phyloP scores from a whole-genome alignment of 2,329 filamentous ascomycete species.

The Talaromyces sp. region DNA sequence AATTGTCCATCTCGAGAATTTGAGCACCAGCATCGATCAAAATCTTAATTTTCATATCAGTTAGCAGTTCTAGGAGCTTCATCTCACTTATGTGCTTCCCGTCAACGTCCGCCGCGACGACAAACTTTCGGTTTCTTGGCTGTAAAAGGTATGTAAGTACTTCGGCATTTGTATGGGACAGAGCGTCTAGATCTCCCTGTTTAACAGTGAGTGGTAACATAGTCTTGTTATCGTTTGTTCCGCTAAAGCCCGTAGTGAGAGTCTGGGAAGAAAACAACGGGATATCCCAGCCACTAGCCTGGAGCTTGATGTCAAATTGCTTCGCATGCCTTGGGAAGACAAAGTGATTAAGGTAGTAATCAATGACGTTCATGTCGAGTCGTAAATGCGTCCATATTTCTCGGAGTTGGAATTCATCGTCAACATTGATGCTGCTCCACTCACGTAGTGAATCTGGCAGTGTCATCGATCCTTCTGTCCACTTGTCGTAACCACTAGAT shows the following conservation, averaged over 20 bases:
- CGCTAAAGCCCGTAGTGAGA: slow-evolving; percentile 63
- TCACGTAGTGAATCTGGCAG: slow-evolving; percentile 47
- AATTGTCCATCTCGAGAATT: slow-evolving; percentile 59
- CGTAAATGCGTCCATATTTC: slow-evolving; percentile 50
- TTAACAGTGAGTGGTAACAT: slow-evolving; percentile 59
- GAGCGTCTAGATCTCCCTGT: slow-evolving; percentile 55
- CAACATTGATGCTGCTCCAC: slow-evolving; percentile 56
- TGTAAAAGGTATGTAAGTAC: slow-evolving; percentile 57
- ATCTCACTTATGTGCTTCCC: slow-evolving; percentile 42
- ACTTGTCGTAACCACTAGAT: slow-evolving; percentile 51
- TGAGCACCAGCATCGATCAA: slow-evolving; percentile 63
- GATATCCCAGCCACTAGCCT: slow-evolving; percentile 65
- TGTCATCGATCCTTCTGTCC: slow-evolving; percentile 35
- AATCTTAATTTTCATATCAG: slow-evolving; percentile 40
- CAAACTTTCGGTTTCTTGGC: slow-evolving; percentile 47
- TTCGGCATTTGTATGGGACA: slow-evolving; percentile 59
- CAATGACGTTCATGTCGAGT: slow-evolving; percentile 47
- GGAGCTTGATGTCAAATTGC: slow-evolving; percentile 59
- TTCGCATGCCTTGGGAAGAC: slow-evolving; percentile 63
- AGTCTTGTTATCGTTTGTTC: slow-evolving; percentile 62
- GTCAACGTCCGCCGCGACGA: slow-evolving; percentile 23
- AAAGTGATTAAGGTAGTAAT: slow-evolving; percentile 60
- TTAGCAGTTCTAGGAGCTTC: slow-evolving; percentile 41
- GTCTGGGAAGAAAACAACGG: slow-evolving; percentile 37
- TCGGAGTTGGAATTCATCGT: slow-evolving; percentile 49